Conservation (phyloP, 2,329 filamentous ascomycete species). For the Phaeomoniella chlamydospora region DNA sequence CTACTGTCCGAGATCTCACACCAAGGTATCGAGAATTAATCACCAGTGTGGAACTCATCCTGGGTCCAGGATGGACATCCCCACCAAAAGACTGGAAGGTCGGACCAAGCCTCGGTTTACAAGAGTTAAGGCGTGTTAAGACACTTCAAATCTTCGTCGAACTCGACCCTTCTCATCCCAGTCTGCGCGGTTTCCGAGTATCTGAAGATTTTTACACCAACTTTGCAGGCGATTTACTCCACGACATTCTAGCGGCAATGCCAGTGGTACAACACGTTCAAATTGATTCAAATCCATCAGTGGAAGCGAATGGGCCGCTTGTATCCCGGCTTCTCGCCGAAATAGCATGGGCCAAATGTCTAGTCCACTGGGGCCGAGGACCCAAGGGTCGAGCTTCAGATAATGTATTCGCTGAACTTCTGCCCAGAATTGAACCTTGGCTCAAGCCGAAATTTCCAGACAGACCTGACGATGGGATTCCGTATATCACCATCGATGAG, state of each 20-base stretch:
- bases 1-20: conserved; percentile 33
- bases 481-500: neutral
- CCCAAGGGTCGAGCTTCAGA: neutral
- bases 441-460: neutral
- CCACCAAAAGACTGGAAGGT: conserved; percentile 41
- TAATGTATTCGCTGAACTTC: neutral
- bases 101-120: conserved; percentile 31
- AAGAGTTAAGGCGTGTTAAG: conserved; percentile 22
- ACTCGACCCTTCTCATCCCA: conserved; percentile 36
- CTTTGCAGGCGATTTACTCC: conserved; percentile 36
- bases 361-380: neutral
- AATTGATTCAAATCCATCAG: conserved; percentile 41
- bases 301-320: conserved; percentile 35
- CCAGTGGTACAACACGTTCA: conserved; percentile 31
- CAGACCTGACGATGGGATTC: neutral
- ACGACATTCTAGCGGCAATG: conserved; percentile 32
- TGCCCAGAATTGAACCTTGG: neutral
- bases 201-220: conserved; percentile 42
- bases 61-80: conserved; percentile 44
- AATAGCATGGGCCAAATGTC: conserved; percentile 10
- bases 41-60: conserved; percentile 38
- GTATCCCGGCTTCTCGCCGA: conserved; percentile 31
- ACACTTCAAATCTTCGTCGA: conserved; percentile 43
- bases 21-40: conserved; percentile 35
- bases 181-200: conserved; percentile 43